Percentiles rank a stretch among this genome's conserved stretches.
phyloP scores from a whole-genome alignment of 2,329 filamentous ascomycete genomes.

The Phialocephala sp. region DNA sequence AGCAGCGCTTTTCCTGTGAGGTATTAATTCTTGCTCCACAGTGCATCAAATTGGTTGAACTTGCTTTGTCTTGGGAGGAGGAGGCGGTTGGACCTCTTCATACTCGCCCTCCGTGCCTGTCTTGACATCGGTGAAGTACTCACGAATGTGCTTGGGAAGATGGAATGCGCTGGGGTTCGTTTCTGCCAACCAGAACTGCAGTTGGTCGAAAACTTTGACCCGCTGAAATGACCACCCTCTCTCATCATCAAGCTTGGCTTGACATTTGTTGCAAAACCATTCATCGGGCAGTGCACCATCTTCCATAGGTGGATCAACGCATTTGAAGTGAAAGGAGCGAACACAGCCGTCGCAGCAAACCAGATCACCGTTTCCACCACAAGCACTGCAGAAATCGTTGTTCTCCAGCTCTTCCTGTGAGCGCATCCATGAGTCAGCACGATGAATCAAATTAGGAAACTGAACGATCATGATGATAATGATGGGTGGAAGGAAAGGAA shows the following conservation, averaged over 20 bases:
- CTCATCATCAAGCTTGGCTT: conserved; percentile 47
- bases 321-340: conserved; percentile 87
- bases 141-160: conserved; percentile 73
- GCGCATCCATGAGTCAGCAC: conserved; percentile 37
- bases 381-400: conserved; percentile 88
- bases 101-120: conserved; percentile 82
- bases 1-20: conserved; percentile 12
- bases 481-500: conserved; percentile 8
- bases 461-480: conserved; percentile 26
- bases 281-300: conserved; percentile 69
- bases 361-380: conserved; percentile 81
- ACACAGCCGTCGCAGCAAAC: conserved; percentile 94
- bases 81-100: conserved; percentile 64
- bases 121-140: conserved; percentile 79
- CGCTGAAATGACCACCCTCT: conserved; percentile 14
- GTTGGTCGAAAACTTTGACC: conserved; percentile 61
- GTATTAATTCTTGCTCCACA: not conserved
- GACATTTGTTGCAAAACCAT: conserved; percentile 84
- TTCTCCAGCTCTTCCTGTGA: conserved; percentile 67
- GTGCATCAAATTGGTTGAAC: conserved; percentile 39
- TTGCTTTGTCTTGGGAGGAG: conserved; percentile 58
- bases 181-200: conserved; percentile 69
- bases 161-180: conserved; percentile 75
- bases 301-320: conserved; percentile 77
- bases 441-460: conserved; percentile 23